Conservation (phyloP, 805 yeast species). For the Nakazawaea anatomiae region DNA sequence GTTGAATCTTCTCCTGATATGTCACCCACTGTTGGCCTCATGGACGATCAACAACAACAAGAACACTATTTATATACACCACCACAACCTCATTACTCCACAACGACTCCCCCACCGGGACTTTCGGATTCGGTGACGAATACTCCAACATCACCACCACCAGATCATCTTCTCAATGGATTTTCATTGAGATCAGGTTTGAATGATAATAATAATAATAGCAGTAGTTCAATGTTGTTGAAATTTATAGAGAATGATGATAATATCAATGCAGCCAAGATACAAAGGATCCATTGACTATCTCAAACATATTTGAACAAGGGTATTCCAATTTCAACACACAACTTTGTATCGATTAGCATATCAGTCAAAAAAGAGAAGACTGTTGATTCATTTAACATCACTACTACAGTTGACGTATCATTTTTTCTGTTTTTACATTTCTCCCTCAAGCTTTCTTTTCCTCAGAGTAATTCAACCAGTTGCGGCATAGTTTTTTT, state of each 20-base stretch:
- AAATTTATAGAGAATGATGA: conserved; percentile 2
- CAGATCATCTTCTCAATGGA: background rate
- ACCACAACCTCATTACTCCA: background rate
- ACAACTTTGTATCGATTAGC: too few species aligned
- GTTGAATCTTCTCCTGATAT: background rate
- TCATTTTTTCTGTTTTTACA: too few species aligned
- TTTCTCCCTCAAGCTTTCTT: too few species aligned
- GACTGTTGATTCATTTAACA: too few species aligned
- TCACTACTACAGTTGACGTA: too few species aligned
- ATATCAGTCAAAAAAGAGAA: too few species aligned
- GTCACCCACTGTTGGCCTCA: background rate
- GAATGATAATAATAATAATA: background rate
- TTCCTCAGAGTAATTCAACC: too few species aligned
- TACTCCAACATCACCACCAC: conserved; percentile 5
- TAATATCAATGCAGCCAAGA: background rate
- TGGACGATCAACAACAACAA: background rate
- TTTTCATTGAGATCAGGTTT: background rate
- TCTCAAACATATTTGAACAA: too few species aligned
- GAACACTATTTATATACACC: background rate
- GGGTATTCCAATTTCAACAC: too few species aligned
- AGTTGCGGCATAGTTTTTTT: too few species aligned
- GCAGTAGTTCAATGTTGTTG: background rate
- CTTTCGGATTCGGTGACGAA: conserved; percentile 4
- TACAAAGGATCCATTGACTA: background rate
- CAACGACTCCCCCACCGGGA: background rate